Base-by-base conservation (phyloP, 2,329 filamentous ascomycete genomes). In the Hypoxylon sp. region DNA sequence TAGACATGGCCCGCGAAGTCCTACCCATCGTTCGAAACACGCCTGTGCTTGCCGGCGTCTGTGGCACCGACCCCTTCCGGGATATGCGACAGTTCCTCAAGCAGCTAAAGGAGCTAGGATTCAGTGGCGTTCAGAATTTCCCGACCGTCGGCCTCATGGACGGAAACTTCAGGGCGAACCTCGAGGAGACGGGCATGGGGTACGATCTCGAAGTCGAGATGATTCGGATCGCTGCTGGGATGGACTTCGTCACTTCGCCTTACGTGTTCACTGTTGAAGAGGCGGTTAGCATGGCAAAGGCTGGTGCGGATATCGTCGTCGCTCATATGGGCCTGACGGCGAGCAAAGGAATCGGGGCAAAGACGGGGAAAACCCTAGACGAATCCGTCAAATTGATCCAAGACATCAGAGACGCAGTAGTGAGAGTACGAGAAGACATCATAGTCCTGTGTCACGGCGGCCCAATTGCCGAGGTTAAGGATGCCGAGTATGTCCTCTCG, bases 141-240 rank as follows among this genome's bases (percentile, higher is more conserved):
- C 90, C 90, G 0, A 92, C 90, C 0, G 90, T 92, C 1, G 90
- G 90, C 0, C 80, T 93, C 21, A 89, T 92, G 36, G 90, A 93
- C 76, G 90, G 89, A 1, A 50, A 83, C 11, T 92, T 93, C 75
- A 84, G 91, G 11, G 82, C 83, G 21, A 89, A 90, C 70, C 82
- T 93, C 1, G 91, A 93, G 75, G 90, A 92, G 76, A 92, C 90
- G 1, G 90, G 87, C 7, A 93, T 93, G 89, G 86, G 87, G 0
- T 93, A 89, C 73, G 85, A 84, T 14, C 79, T 84, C 6, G 90
- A 93, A 74, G 90, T 93, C 1, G 88, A 89, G 55, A 87, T 92
- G 84, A 84, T 93, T 49, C 81, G 82, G 9, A 73, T 82, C n/a
- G 90, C 91, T 1, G 85, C 83, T 48, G 79, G 83, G 45, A 79